Evolutionary conservation across 2,329 filamentous ascomycete genomes (phyloP).

Genomic region (Aspergillus ochraceus): DNA sequence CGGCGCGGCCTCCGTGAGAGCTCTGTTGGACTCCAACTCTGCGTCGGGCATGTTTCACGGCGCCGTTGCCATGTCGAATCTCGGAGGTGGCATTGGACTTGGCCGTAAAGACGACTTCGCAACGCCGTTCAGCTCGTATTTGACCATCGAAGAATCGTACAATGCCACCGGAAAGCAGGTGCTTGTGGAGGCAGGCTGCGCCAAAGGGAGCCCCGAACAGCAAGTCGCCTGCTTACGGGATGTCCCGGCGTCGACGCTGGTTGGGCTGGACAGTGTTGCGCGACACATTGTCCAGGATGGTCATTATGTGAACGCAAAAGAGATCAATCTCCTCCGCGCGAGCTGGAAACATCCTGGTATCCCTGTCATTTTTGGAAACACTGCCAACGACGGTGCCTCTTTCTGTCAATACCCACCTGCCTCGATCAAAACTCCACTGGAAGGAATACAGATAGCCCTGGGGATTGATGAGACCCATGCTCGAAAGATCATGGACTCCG

Average conservation of each 20-base stretch:
- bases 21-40: constrained; percentile 40
- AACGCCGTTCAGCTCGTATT: constrained; percentile 57
- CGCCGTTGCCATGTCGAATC: constrained; percentile 35
- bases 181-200: constrained; percentile 54
- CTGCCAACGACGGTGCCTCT: constrained; percentile 57
- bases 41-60: constrained; percentile 16
- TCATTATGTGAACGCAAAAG: constrained; percentile 53
- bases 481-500: constrained; percentile 44
- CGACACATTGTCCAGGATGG: constrained; percentile 61
- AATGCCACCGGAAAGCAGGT: constrained; percentile 50
- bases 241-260: constrained; percentile 34
- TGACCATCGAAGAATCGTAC: constrained; percentile 56
- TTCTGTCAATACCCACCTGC: constrained; percentile 52
- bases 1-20: constrained; percentile 56
- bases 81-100: constrained; percentile 57
- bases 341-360: constrained; percentile 51
- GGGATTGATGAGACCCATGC: constrained; percentile 47
- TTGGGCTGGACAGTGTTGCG: constrained; percentile 9
- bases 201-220: constrained; percentile 42
- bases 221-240: constrained; percentile 56
- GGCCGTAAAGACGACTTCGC: constrained; percentile 57
- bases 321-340: constrained; percentile 46
- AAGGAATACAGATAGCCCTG: constrained; percentile 47
- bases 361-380: constrained; percentile 58
- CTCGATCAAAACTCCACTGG: constrained; percentile 41